These are phyloP conservation scores for Blastosporella zonata DNA, from an alignment of 1,284 basidiomycete species.

Conservation along the genomic window DNA sequence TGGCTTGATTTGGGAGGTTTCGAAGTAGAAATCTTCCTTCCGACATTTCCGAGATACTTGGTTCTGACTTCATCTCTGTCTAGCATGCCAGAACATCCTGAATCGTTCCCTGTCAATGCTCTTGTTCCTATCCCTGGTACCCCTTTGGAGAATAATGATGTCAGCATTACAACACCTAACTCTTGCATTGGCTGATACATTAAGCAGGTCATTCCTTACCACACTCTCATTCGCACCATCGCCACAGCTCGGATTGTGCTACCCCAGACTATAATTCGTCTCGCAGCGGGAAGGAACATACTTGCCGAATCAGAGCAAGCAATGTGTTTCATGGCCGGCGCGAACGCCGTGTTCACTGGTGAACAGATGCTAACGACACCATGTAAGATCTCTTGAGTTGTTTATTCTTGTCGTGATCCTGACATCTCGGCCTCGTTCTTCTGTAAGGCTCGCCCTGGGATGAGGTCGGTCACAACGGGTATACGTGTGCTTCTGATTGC, in stretches of 20 bases:
- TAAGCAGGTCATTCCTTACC: conserved; percentile 71
- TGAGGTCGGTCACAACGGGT: conserved; percentile 43
- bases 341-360: conserved; percentile 97
- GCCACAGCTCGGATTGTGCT: conserved; percentile 93
- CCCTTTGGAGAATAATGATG: conserved; percentile 71
- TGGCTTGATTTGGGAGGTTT: conserved; percentile 93
- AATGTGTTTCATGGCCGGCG: conserved; percentile 98
- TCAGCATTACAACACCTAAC: conserved; percentile 22
- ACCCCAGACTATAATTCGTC: conserved; percentile 90
- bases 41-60: conserved; percentile 6
- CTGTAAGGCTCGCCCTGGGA: conserved; percentile 79
- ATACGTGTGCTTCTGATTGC: background rate
- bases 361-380: conserved; percentile 98
- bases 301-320: conserved; percentile 92
- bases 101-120: conserved; percentile 98
- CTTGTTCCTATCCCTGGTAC: conserved; percentile 79
- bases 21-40: conserved; percentile 51
- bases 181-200: conserved; percentile 17
- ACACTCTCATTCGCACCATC: conserved; percentile 89
- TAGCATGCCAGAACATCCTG: conserved; percentile 93
- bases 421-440: conserved; percentile 7
- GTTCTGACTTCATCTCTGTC: conserved; percentile 15
- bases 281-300: conserved; percentile 91
- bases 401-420: conserved; percentile 19
- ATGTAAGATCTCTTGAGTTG: conserved; percentile 48